phyloP scores from a whole-genome alignment of 1,139 yeast species.

The Hyphopichia burtonii region DNA sequence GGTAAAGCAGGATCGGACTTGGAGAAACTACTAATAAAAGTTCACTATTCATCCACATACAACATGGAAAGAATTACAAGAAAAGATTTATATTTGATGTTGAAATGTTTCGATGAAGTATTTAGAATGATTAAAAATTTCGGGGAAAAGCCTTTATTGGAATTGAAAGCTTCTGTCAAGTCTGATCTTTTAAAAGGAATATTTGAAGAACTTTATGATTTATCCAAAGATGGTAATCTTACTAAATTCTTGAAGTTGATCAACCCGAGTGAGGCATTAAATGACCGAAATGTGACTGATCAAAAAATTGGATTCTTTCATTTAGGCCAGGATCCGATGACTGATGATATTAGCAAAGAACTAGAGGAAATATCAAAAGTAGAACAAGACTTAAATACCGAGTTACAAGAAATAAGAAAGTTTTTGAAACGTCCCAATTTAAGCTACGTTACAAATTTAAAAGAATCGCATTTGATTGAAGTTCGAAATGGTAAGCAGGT shows the following conservation, averaged over 20 bases:
- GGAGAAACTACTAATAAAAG: slow-evolving; percentile 62
- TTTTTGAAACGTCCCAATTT: slow-evolving; percentile 58
- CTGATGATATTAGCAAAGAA: slow-evolving; percentile 41
- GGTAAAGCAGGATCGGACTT: slow-evolving; percentile 49
- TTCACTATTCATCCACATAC: slow-evolving; percentile 54
- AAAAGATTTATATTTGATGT: slow-evolving; percentile 61
- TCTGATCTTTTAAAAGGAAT: slow-evolving; percentile 25
- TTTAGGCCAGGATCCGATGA: slow-evolving; percentile 28
- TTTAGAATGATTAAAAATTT: slow-evolving; percentile 25
- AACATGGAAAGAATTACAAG: slow-evolving; percentile 51
- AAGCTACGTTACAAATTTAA: slow-evolving; percentile 54
- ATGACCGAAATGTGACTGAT: slow-evolving; percentile 41
- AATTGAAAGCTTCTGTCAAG: slow-evolving; percentile 9
- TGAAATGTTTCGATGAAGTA: slow-evolving; percentile 50
- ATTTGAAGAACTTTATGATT: slow-evolving; percentile 18
- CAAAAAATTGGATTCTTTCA: slow-evolving; percentile 59
- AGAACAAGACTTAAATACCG: slow-evolving; percentile 47
- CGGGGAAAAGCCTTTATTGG: slow-evolving; percentile 15
- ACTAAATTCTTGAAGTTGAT: slow-evolving; percentile 50
- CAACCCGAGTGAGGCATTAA: slow-evolving; percentile 54
- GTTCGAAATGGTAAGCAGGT: slow-evolving; percentile 58
- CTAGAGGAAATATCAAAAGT: slow-evolving; percentile 42
- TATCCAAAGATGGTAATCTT: slow-evolving; percentile 19
- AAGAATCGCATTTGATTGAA: slow-evolving; percentile 72
- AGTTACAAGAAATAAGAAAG: slow-evolving; percentile 45